Percentiles rank a stretch among this genome's conserved stretches.
Conservation (phyloP, 805 yeast genomes). For the Candida xiaguanensis region DNA sequence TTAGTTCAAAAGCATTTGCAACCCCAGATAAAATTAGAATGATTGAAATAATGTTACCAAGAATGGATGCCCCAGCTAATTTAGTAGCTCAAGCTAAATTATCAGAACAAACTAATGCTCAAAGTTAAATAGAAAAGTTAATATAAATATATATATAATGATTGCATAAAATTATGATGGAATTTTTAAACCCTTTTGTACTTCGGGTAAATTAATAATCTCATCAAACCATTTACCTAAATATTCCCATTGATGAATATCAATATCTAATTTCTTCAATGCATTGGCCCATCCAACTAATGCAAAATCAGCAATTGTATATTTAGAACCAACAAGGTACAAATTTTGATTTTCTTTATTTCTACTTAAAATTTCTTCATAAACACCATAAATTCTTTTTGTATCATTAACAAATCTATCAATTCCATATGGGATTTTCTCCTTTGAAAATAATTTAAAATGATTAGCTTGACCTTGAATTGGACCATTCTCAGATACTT, state of each 20-base stretch:
- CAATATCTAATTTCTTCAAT: constrained; percentile 19
- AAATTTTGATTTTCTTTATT: constrained; percentile 38
- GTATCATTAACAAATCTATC: constrained; percentile 50
- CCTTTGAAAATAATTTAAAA: constrained; percentile 42
- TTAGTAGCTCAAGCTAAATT: constrained; percentile 42
- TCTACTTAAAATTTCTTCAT: constrained; percentile 45
- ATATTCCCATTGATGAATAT: constrained; percentile 35
- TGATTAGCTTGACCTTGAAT: constrained; percentile 59
- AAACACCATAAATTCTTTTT: constrained; percentile 48
- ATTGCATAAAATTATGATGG: not conserved
- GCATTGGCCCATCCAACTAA: constrained; percentile 42
- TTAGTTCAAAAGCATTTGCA: constrained; percentile 45
- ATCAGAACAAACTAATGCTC: constrained; percentile 23
- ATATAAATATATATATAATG: not conserved
- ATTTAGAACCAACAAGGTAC: constrained; percentile 56
- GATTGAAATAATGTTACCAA: constrained; percentile 66
- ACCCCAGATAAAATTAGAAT: constrained; percentile 59
- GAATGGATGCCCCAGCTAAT: constrained; percentile 67
- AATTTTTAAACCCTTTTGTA: constrained; percentile 8
- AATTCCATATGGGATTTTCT: constrained; percentile 51
- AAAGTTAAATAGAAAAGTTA: not conserved
- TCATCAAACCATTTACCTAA: constrained; percentile 37
- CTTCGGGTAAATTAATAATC: constrained; percentile 3
- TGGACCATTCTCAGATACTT: constrained; percentile 50
- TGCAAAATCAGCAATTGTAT: constrained; percentile 57